These are phyloP conservation scores for Fonsecaea multimorphosa DNA, from an alignment of 2,329 filamentous ascomycete species.

Conservation along the genomic window DNA sequence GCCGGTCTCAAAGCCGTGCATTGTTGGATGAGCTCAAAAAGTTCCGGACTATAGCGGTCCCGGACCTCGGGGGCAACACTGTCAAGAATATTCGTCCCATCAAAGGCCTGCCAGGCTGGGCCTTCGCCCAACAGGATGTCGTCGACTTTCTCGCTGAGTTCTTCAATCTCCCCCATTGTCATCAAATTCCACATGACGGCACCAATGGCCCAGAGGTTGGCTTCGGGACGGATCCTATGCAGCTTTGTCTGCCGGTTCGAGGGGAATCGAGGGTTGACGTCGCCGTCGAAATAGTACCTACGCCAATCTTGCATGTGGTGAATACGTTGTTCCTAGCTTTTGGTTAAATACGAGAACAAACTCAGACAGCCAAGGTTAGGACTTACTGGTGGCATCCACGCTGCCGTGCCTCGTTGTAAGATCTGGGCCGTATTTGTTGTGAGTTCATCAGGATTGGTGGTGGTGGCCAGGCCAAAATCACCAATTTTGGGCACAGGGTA, in stretches of 20 bases:
- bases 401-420: slow-evolving; percentile 5
- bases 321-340: slow-evolving; percentile 7
- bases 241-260: slow-evolving; percentile 3
- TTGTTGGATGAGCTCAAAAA: slow-evolving; percentile 19
- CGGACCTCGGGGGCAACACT: background rate
- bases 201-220: slow-evolving; percentile 31
- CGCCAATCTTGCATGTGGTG: background rate
- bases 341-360: background rate
- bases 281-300: slow-evolving; percentile 5
- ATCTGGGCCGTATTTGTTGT: slow-evolving; percentile 1
- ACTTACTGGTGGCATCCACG: slow-evolving; percentile 14
- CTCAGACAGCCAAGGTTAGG: background rate
- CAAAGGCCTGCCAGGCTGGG: slow-evolving; percentile 5
- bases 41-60: slow-evolving; percentile 22
- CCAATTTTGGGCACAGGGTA: slow-evolving; percentile 33
- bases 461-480: slow-evolving; percentile 32
- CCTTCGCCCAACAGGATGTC: slow-evolving; percentile 10
- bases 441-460: slow-evolving; percentile 19
- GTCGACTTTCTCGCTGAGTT: slow-evolving; percentile 21
- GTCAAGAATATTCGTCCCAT: slow-evolving; percentile 14
- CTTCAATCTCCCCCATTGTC: slow-evolving; percentile 23
- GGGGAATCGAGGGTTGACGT: slow-evolving; percentile 1
- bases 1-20: slow-evolving; percentile 21
- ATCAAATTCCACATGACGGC: slow-evolving; percentile 26
- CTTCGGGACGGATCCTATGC: slow-evolving; percentile 21